Conservation (phyloP, 495 filamentous ascomycete species). For the Parathielavia hyrcaniae region DNA sequence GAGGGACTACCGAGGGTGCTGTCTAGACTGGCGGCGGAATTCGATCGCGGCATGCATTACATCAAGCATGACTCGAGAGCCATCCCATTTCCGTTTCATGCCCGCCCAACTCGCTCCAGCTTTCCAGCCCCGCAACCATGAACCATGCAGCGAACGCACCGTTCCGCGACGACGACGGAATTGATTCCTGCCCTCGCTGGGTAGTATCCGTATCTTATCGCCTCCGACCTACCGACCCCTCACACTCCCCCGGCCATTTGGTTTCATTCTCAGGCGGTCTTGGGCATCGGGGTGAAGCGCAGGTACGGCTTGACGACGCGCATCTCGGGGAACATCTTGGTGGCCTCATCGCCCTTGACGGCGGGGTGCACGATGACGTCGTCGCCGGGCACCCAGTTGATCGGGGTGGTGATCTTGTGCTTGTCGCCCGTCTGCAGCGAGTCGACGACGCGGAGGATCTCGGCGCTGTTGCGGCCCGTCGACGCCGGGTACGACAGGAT, state of each 20-base stretch:
- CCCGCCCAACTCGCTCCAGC: neutral
- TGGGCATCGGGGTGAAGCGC: conserved; percentile 61
- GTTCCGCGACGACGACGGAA: no score
- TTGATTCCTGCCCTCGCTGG: no score
- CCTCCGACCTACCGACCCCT: no score
- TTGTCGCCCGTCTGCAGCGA: conserved; percentile 97
- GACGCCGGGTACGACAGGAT: conserved; percentile 96
- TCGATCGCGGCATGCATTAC: no score
- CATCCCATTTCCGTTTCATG: no score
- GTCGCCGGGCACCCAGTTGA: conserved; percentile 85
- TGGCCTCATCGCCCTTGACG: conserved; percentile 79
- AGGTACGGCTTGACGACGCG: conserved; percentile 93
- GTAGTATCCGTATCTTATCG: neutral
- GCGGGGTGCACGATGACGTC: conserved; percentile 94
- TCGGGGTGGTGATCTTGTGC: conserved; percentile 85
- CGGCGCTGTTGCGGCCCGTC: conserved; percentile 92
- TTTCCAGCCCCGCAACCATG: neutral
- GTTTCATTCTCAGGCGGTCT: conserved; percentile 40
- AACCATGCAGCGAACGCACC: no score
- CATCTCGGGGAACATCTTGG: conserved; percentile 85
- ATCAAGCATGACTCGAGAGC: no score
- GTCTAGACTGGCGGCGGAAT: no score
- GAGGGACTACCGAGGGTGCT: neutral
- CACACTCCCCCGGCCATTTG: neutral
- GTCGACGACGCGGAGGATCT: conserved; percentile 92